Evolutionary conservation across 1,284 basidiomycete genomes (phyloP).

Genomic region (Rhodotorula sp.): DNA sequence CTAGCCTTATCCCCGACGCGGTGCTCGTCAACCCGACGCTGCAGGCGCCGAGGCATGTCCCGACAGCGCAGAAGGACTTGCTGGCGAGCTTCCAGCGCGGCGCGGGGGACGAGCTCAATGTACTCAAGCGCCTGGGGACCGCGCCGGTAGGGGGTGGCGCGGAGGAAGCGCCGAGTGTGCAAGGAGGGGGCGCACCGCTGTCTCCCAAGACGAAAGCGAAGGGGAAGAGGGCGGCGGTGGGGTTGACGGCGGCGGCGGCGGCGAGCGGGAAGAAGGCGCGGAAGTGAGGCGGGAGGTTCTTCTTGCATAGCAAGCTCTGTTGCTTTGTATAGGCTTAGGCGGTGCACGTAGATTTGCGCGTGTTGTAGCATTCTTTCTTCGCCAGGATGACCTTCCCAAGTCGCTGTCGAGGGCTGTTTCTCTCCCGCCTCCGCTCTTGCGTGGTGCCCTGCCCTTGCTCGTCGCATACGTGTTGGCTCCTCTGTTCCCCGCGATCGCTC

Average conservation of each 20-base stretch:
- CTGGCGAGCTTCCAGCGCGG: slow-evolving; percentile 26
- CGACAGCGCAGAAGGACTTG: slow-evolving; percentile 12
- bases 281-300: neutral
- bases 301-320: neutral
- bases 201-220: slow-evolving; percentile 3
- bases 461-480: no score
- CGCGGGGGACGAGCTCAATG: slow-evolving; percentile 11
- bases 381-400: neutral
- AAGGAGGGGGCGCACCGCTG: neutral
- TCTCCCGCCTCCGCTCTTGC: no score
- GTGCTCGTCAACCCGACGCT: slow-evolving; percentile 32
- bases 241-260: neutral
- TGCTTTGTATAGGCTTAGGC: no score
- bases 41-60: neutral
- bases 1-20: slow-evolving; percentile 23
- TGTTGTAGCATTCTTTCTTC: no score
- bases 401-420: neutral
- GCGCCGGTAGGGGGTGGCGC: no score
- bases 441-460: no score
- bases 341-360: neutral
- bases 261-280: neutral
- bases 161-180: no score
- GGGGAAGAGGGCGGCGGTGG: neutral
- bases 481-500: no score
- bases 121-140: slow-evolving; percentile 4